Evolutionary conservation across 768 basidiomycete genomes (phyloP).

Genomic region (Arthromyces matolae): DNA sequence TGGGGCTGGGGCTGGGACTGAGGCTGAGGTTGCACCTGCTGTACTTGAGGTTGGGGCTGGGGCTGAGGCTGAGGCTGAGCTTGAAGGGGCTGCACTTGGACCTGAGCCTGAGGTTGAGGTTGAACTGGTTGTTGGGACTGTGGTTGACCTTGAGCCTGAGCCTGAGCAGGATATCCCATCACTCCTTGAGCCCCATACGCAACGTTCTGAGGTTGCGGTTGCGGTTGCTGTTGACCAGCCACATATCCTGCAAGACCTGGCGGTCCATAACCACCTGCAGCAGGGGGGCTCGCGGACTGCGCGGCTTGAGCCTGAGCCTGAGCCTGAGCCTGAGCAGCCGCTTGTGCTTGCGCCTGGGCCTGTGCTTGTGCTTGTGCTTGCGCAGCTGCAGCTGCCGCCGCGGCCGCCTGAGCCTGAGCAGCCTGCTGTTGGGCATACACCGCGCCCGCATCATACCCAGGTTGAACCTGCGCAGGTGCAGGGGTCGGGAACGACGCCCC

Average conservation of each 20-base stretch:
- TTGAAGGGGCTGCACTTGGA: conserved; percentile 13
- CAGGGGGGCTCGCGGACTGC: conserved; percentile 1
- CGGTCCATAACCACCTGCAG: conserved; percentile 20
- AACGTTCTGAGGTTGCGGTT: conserved; percentile 15
- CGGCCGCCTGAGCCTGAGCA: conserved; percentile 4
- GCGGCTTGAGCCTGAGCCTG: conserved; percentile 16
- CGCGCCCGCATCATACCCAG: conserved; percentile 17
- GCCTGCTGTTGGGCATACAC: conserved; percentile 20
- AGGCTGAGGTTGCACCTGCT: conserved; percentile 18
- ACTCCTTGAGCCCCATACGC: conserved; percentile 38
- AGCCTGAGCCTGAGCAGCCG: conserved; percentile 13
- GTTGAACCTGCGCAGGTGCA: conserved; percentile 10
- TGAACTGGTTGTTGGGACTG: conserved; percentile 1
- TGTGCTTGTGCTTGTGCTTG: conserved; percentile 10
- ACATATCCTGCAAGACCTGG: conserved; percentile 29
- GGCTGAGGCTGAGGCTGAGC: conserved; percentile 23
- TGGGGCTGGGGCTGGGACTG: conserved; percentile 17
- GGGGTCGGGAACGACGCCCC: conserved; percentile 32
- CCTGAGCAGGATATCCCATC: conserved; percentile 35
- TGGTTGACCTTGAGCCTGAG: not conserved
- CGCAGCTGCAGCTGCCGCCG: conserved; percentile 5
- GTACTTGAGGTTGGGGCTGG: conserved; percentile 21
- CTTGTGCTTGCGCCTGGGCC: conserved; percentile 9
- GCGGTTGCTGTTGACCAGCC: conserved; percentile 31
- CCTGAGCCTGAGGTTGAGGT: not conserved